Base-by-base conservation (phyloP, 345 rosid genomes). In the Ceriops tagal region DNA sequence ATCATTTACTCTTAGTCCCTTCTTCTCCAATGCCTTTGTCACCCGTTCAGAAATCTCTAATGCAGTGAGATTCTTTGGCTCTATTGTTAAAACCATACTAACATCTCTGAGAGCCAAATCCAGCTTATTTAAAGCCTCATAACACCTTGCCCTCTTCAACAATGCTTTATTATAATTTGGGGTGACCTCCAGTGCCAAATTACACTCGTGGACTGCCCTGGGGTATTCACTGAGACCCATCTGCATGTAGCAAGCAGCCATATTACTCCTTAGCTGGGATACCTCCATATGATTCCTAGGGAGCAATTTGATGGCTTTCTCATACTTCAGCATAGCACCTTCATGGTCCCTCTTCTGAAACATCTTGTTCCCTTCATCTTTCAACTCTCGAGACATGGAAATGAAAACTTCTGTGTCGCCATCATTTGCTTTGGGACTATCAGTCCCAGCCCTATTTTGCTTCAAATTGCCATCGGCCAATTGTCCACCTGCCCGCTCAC, bases 191-290 rank as follows among this genome's bases (percentile, higher is more conserved):
- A 93, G 81, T 4, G 98, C 93, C 77, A 89, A 77, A 75, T 91
- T 85, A 58, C 96, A 91, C 71, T 93, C 92, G 5, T 79, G 73
- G 64, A 93, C 83, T 0, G 98, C 98, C 69, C 76, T 83, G 0
- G 88, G 93, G 71, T 81, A 93, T 80, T 93, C 92, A 30, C 68
- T 73, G 16, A 84, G 77, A 58, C 93, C 97, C 78, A 84, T 79
- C 74, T 91, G 98, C 96, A 93, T 93, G 75, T 86, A 93, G 68
- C 98, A 93, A 0, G 96, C 86, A 13, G 98, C 98, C 83, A 88
- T 85, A 69, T 85, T 82, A 65, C 90, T 88, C 47, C 96, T 83
- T 26, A 93, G 85, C 64, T 89, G 76, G 34, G 96, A 79, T 4
- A 87, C 81, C 72, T 85, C 96, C 1, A 77, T 67, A 61, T 91